phyloP scores from a whole-genome alignment of 495 filamentous ascomycete genomes.

The Oleoguttula mirabilis region DNA sequence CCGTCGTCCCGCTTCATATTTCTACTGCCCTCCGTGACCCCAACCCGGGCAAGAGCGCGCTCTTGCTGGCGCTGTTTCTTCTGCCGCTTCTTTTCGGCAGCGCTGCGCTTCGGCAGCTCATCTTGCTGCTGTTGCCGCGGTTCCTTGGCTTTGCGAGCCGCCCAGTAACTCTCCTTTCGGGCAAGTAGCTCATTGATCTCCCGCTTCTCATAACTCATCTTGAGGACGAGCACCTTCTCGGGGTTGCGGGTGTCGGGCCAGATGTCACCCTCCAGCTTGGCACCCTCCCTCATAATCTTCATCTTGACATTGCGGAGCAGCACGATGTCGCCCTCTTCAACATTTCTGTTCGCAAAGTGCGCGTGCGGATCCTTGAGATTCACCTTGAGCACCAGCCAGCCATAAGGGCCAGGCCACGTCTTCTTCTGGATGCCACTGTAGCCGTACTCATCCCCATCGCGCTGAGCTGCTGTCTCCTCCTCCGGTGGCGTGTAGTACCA shows the following conservation, averaged over 20 bases:
- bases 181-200: constrained; percentile 47
- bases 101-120: constrained; percentile 30
- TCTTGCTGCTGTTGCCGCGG: constrained; percentile 34
- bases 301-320: constrained; percentile 60
- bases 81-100: constrained; percentile 28
- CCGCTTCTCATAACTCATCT: constrained; percentile 31
- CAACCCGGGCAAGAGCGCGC: background rate
- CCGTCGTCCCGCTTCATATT: too few species aligned
- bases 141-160: constrained; percentile 2
- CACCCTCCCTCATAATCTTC: constrained; percentile 37
- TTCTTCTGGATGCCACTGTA: constrained; percentile 31
- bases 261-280: constrained; percentile 58
- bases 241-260: constrained; percentile 47
- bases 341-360: constrained; percentile 37
- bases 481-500: constrained; percentile 42
- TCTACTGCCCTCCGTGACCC: background rate
- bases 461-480: constrained; percentile 22
- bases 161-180: constrained; percentile 50
- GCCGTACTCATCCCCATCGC: constrained; percentile 39
- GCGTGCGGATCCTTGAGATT: constrained; percentile 63
- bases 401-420: constrained; percentile 68
- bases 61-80: constrained; percentile 20
- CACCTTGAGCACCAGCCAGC: constrained; percentile 59
- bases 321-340: constrained; percentile 50
- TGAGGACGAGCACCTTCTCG: constrained; percentile 41